These are phyloP conservation scores for Picochlorum sp. DNA, from an alignment of 139 green algal species.

Conservation along the genomic window DNA sequence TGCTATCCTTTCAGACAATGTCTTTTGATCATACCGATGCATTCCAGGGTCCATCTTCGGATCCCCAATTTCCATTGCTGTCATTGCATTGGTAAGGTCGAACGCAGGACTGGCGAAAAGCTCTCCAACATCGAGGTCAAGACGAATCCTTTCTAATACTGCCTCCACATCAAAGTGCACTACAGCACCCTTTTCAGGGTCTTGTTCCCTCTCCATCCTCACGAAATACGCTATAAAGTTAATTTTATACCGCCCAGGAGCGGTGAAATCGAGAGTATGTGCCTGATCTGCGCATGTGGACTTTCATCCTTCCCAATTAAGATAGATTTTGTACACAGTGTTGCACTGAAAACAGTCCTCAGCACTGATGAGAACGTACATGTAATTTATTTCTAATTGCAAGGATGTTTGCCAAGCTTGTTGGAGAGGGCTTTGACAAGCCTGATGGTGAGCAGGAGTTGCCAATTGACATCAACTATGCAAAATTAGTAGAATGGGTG, in stretches of 20 bases:
- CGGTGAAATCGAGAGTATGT: no score
- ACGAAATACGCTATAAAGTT: no score
- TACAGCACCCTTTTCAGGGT: neutral
- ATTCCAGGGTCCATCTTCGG: constrained; percentile 81
- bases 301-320: neutral
- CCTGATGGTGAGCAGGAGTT: constrained; percentile 40
- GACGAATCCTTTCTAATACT: constrained; percentile 14
- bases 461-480: constrained; percentile 65
- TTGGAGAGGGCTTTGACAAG: constrained; percentile 43
- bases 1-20: constrained; percentile 39
- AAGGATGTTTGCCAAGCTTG: constrained; percentile 10
- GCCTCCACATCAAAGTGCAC: neutral
- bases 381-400: neutral
- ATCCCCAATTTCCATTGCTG: constrained; percentile 79
- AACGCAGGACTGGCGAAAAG: constrained; percentile 70
- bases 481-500: constrained; percentile 64
- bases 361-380: neutral
- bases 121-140: constrained; percentile 49
- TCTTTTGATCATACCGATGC: constrained; percentile 4
- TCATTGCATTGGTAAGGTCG: constrained; percentile 84
- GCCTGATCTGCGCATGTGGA: no score
- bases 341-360: neutral
- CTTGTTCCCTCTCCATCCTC: no score
- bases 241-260: no score
- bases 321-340: no score